Percentiles rank a stretch among this genome's conserved stretches.
These are phyloP conservation scores for Adansonia rubrostipa DNA, from an alignment of 441 rosid species.

Conservation along the genomic window DNA sequence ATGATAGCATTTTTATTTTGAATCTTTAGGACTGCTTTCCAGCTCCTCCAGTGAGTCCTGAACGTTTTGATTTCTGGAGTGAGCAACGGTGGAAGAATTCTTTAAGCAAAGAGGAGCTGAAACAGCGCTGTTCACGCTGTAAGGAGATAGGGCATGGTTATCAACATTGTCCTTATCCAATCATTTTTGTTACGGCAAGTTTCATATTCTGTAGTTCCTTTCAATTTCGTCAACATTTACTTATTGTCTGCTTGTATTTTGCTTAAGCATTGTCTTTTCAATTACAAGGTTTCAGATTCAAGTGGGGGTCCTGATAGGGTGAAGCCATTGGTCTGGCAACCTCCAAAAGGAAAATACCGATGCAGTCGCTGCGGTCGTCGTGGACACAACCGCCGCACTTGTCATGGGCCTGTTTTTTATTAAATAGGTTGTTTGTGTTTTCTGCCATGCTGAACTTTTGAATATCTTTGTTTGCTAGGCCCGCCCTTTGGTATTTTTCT, in stretches of 20 bases:
- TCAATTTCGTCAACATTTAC: conserved; percentile 11
- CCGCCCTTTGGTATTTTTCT: conserved; percentile 4
- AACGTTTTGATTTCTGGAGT: background rate
- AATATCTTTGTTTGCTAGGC: conserved; percentile 18
- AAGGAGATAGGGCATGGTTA: conserved; percentile 19
- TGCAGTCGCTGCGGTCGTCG: conserved; percentile 26
- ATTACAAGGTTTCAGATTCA: conserved; percentile 4
- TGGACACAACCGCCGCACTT: conserved; percentile 23
- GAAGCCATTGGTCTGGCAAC: background rate
- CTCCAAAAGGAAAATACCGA: conserved; percentile 2
- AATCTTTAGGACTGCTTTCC: conserved; percentile 8
- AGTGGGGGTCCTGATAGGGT: background rate
- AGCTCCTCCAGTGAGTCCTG: background rate
- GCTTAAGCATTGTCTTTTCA: conserved; percentile 15
- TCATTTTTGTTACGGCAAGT: background rate
- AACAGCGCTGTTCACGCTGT: conserved; percentile 18
- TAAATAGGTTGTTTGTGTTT: conserved; percentile 18
- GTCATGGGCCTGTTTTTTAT: conserved; percentile 25
- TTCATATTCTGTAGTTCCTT: conserved; percentile 10
- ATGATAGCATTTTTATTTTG: conserved; percentile 15
- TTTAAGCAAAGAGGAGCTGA: conserved; percentile 20
- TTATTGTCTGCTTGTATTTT: conserved; percentile 2
- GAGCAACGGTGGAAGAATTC: conserved; percentile 20
- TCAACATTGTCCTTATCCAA: conserved; percentile 25
- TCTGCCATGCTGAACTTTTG: conserved; percentile 20